These are phyloP conservation scores for Telopea speciosissima DNA, from an alignment of 177 flowering plant genomes.

Conservation along the genomic window DNA sequence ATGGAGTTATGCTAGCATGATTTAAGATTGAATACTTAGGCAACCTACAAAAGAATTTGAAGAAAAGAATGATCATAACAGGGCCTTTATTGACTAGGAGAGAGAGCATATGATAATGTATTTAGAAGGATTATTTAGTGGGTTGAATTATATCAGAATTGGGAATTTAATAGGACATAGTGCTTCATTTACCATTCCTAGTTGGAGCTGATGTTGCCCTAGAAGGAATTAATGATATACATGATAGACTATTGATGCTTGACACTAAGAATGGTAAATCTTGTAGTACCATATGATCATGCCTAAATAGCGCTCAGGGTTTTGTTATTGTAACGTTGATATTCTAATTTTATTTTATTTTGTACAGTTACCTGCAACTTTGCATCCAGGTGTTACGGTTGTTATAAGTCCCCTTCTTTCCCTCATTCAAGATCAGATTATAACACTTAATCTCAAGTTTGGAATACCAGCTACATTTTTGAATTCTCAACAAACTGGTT, in stretches of 20 bases:
- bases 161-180: not conserved
- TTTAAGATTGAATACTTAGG: not conserved
- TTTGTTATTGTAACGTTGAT: not conserved
- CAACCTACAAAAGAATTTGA: too few species aligned
- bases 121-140: too few species aligned
- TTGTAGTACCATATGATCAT: not conserved
- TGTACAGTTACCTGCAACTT: constrained; percentile 87
- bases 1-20: not conserved
- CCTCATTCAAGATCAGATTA: constrained; percentile 92
- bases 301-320: too few species aligned
- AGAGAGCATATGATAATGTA: too few species aligned
- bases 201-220: too few species aligned
- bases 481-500: constrained; percentile 82
- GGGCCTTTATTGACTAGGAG: too few species aligned
- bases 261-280: too few species aligned
- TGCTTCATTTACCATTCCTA: not conserved
- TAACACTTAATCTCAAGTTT: constrained; percentile 74
- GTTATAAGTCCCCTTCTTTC: constrained; percentile 89
- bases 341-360: not conserved
- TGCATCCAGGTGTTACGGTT: constrained; percentile 77
- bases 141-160: too few species aligned
- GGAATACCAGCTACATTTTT: constrained; percentile 89
- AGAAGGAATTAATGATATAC: too few species aligned
- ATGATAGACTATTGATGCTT: not conserved
- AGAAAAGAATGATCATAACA: too few species aligned